Evolutionary conservation across 805 yeast species (phyloP).

Genomic region (Candida silvicultrix): DNA sequence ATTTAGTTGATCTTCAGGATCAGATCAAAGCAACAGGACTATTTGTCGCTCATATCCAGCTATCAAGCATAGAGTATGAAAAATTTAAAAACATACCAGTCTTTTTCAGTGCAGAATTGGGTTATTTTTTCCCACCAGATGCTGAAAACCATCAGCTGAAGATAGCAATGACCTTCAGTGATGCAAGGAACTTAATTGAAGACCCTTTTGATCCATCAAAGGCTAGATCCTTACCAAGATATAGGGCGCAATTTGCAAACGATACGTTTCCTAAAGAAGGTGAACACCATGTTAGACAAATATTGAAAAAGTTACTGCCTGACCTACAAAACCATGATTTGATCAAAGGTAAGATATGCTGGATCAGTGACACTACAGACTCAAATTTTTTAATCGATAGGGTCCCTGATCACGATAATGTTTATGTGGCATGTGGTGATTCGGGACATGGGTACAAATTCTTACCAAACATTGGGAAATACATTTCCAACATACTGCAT

Average conservation of each 20-base stretch:
- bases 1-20: constrained; percentile 23
- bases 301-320: constrained; percentile 31
- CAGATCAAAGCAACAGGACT: constrained; percentile 32
- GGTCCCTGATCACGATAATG: constrained; percentile 26
- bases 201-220: constrained; percentile 12
- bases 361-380: constrained; percentile 36
- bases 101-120: constrained; percentile 35
- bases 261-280: constrained; percentile 31
- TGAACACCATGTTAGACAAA: constrained; percentile 19
- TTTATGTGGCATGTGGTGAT: constrained; percentile 41
- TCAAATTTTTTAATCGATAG: constrained; percentile 34
- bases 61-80: constrained; percentile 29
- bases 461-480: constrained; percentile 40
- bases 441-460: constrained; percentile 43
- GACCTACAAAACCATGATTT: constrained; percentile 30
- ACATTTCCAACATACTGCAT: constrained; percentile 26
- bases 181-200: constrained; percentile 20
- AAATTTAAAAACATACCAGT: constrained; percentile 33
- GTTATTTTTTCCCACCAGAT: constrained; percentile 45
- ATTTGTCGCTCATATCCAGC: constrained; percentile 30
- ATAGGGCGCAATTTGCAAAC: constrained; percentile 19
- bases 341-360: constrained; percentile 29
- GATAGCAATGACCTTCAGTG: constrained; percentile 26
- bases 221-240: constrained; percentile 30
- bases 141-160: constrained; percentile 28